Conservation (phyloP, 2,329 filamentous ascomycete genomes). For the Hypomyces perniciosus region DNA sequence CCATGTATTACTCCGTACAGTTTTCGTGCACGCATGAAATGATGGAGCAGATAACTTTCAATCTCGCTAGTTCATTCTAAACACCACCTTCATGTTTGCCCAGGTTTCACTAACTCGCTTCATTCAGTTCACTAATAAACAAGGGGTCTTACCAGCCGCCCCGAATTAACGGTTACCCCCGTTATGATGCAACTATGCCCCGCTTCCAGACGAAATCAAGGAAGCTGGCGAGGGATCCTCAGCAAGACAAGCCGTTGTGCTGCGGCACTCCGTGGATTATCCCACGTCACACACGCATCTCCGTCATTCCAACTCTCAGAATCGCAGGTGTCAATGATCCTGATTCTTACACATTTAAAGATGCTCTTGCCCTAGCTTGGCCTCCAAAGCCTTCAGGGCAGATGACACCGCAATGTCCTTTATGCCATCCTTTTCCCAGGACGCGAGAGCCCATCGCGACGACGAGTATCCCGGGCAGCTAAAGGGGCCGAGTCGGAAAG, state of each 20-base stretch:
- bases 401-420: constrained; percentile 34
- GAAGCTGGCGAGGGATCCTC: constrained; percentile 3
- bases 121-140: background rate
- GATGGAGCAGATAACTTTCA: no score
- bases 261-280: background rate
- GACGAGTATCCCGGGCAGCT: constrained; percentile 20
- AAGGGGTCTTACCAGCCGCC: constrained; percentile 7
- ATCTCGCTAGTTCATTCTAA: no score
- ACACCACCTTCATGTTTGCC: no score
- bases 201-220: constrained; percentile 18
- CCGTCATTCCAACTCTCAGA: constrained; percentile 4
- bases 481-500: constrained; percentile 19
- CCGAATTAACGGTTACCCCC: constrained; percentile 12
- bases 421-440: constrained; percentile 29
- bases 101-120: no score
- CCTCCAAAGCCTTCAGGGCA: constrained; percentile 17
- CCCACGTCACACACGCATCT: constrained; percentile 7
- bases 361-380: constrained; percentile 12
- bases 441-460: constrained; percentile 22
- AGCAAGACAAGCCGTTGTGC: constrained; percentile 1
- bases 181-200: constrained; percentile 18
- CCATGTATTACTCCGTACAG: background rate
- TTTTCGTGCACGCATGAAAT: background rate
- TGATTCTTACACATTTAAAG: constrained; percentile 3
- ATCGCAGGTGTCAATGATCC: constrained; percentile 8